Evolutionary conservation across 257 asterid genomes (phyloP).

Genomic region (Ajuga chamaepitys): DNA sequence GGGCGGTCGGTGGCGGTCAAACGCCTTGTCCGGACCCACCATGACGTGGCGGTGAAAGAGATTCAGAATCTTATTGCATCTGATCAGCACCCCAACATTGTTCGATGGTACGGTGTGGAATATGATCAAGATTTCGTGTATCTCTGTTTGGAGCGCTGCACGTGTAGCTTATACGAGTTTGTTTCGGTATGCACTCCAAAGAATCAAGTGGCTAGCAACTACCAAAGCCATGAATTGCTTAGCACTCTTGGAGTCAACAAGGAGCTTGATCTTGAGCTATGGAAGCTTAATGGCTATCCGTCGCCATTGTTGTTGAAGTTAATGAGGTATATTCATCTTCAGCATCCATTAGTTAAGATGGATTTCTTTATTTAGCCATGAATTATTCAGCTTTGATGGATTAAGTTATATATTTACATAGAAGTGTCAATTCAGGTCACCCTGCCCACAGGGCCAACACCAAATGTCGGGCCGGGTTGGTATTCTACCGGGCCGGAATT

Average conservation of each 20-base stretch:
- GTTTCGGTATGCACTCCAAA: conserved; percentile 31
- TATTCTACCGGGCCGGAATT: no score
- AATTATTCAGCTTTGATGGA: not conserved
- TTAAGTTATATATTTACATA: not conserved
- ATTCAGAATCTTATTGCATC: conserved; percentile 87
- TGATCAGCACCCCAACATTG: conserved; percentile 84
- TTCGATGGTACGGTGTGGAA: conserved; percentile 87
- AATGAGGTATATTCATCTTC: conserved; percentile 49
- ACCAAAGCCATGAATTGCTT: conserved; percentile 19
- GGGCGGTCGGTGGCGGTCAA: conserved; percentile 90
- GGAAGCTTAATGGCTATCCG: conserved; percentile 70
- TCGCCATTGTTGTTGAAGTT: conserved; percentile 53
- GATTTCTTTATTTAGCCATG: not conserved
- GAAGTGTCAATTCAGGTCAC: no score
- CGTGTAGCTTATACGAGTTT: conserved; percentile 66
- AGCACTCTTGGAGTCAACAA: conserved; percentile 23
- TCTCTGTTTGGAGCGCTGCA: conserved; percentile 71
- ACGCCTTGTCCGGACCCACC: conserved; percentile 84
- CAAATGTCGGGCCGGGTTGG: no score
- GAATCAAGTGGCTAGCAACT: conserved; percentile 14
- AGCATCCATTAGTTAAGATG: not conserved
- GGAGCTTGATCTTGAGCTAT: conserved; percentile 48
- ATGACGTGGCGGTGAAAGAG: conserved; percentile 77
- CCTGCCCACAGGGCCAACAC: no score
- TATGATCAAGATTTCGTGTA: conserved; percentile 78